A percentile compares a stretch with the other conserved stretches of the same genome.
These are phyloP conservation scores for Arthroderma sp. DNA, from an alignment of 2,329 filamentous ascomycete species.

Conservation along the genomic window DNA sequence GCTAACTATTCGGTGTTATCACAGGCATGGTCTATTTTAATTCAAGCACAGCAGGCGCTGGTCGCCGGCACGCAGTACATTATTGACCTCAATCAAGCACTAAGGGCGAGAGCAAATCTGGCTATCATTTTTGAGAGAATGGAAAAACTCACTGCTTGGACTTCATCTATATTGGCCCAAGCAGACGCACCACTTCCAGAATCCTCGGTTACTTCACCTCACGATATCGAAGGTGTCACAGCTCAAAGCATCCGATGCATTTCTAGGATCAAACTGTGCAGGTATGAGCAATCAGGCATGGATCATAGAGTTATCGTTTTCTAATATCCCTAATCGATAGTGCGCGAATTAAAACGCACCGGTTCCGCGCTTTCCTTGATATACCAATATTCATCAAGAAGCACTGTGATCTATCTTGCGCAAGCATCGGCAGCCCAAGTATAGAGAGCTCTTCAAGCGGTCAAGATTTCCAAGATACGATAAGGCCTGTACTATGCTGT, in stretches of 20 bases:
- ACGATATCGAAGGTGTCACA: slow-evolving; percentile 26
- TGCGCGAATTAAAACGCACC: slow-evolving; percentile 36
- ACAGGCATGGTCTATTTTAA: slow-evolving; percentile 35
- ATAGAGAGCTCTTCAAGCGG: slow-evolving; percentile 2
- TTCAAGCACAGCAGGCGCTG: slow-evolving; percentile 34
- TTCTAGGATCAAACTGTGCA: slow-evolving; percentile 34
- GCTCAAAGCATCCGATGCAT: slow-evolving; percentile 32
- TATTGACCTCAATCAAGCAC: slow-evolving; percentile 30
- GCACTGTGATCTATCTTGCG: slow-evolving; percentile 31
- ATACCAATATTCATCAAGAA: slow-evolving; percentile 36
- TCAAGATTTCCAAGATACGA: slow-evolving; percentile 16
- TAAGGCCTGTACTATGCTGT: slow-evolving; percentile 23
- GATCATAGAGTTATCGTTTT: not conserved
- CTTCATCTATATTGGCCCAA: slow-evolving; percentile 26
- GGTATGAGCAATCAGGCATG: slow-evolving; percentile 19
- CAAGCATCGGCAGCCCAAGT: slow-evolving; percentile 11
- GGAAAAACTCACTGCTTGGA: slow-evolving; percentile 33
- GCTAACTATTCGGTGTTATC: slow-evolving; percentile 9
- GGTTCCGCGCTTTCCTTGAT: slow-evolving; percentile 37
- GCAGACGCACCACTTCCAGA: slow-evolving; percentile 21
- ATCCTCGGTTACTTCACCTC: slow-evolving; percentile 17
- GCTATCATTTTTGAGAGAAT: slow-evolving; percentile 31
- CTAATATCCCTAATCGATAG: slow-evolving; percentile 17
- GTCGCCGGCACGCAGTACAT: slow-evolving; percentile 33
- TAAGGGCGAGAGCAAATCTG: slow-evolving; percentile 27